Conservation (phyloP, 2,329 filamentous ascomycete genomes). For the Penicillium palitans region DNA sequence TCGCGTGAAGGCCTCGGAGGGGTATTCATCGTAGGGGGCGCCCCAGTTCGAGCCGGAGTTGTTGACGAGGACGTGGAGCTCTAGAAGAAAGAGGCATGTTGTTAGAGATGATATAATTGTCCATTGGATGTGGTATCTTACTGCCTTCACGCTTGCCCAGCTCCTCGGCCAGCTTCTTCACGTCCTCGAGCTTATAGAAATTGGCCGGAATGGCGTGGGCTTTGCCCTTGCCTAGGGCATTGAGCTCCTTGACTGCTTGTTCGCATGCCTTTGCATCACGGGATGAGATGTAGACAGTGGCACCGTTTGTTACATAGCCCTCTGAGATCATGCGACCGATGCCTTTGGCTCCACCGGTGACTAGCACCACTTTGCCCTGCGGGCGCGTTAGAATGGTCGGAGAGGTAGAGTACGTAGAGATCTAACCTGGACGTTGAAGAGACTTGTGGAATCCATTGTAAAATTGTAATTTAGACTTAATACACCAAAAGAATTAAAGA, state of each 20-base stretch:
- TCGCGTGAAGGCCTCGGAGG: constrained; percentile 59
- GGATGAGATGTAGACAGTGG: constrained; percentile 55
- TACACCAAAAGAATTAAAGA: neutral
- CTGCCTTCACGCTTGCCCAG: constrained; percentile 52
- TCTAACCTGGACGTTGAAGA: constrained; percentile 62
- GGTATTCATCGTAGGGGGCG: constrained; percentile 59
- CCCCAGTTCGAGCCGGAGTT: constrained; percentile 58
- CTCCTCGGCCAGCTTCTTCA: constrained; percentile 51
- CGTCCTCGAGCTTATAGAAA: constrained; percentile 54
- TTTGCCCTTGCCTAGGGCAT: constrained; percentile 53
- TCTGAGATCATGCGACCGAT: constrained; percentile 58
- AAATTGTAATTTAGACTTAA: constrained; percentile 1
- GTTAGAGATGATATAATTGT: constrained; percentile 3
- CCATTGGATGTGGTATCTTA: constrained; percentile 53
- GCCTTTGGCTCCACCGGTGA: constrained; percentile 54
- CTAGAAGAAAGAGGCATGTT: constrained; percentile 25
- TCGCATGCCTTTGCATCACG: constrained; percentile 54
- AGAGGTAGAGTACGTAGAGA: constrained; percentile 50
- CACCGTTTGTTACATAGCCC: constrained; percentile 54
- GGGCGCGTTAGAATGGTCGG: constrained; percentile 28
- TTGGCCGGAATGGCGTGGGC: constrained; percentile 54
- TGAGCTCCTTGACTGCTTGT: constrained; percentile 49
- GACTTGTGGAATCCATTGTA: constrained; percentile 55
- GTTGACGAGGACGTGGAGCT: constrained; percentile 53
- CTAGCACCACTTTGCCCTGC: constrained; percentile 50